A percentile compares a stretch with the other conserved stretches of the same genome.
These are phyloP conservation scores for Dipodascopsis tothii DNA, from an alignment of 805 yeast species.

Conservation along the genomic window DNA sequence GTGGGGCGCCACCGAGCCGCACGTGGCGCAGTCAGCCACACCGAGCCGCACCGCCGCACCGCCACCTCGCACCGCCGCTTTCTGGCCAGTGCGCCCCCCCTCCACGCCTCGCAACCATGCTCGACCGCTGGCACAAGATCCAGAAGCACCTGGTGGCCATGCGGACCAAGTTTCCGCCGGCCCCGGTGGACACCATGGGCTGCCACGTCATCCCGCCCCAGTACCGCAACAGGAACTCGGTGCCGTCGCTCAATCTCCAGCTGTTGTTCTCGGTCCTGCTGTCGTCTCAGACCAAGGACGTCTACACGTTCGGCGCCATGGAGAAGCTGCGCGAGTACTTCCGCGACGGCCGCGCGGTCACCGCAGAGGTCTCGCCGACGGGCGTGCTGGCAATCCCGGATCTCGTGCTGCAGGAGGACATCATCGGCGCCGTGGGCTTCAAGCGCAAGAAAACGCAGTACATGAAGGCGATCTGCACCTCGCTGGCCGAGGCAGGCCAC, in stretches of 20 bases:
- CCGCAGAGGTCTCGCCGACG: slow-evolving; percentile 34
- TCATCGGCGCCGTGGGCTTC: slow-evolving; percentile 79
- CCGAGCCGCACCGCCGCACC: too few relatives aligned
- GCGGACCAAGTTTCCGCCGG: slow-evolving; percentile 53
- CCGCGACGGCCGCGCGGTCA: slow-evolving; percentile 27
- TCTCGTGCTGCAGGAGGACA: slow-evolving; percentile 36
- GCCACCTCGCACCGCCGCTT: too few relatives aligned
- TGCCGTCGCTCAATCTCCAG: slow-evolving; percentile 54
- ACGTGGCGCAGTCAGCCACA: too few relatives aligned
- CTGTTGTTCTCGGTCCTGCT: slow-evolving; percentile 73
- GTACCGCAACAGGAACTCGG: slow-evolving; percentile 8
- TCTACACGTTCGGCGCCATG: slow-evolving; percentile 71
- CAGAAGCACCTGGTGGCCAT: slow-evolving; percentile 34
- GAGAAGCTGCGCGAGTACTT: slow-evolving; percentile 44
- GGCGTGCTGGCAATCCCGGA: slow-evolving; percentile 34
- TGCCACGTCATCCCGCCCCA: slow-evolving; percentile 53
- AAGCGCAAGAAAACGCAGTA: slow-evolving; percentile 71
- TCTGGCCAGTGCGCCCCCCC: not conserved
- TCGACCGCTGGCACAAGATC: slow-evolving; percentile 13
- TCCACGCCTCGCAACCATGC: slow-evolving; percentile 1
- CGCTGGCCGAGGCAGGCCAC: slow-evolving; percentile 35
- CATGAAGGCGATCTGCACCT: slow-evolving; percentile 53
- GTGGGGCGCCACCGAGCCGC: not conserved
- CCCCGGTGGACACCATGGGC: slow-evolving; percentile 88
- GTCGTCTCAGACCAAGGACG: slow-evolving; percentile 89